Evolutionary conservation across 257 asterid genomes (phyloP).

Genomic region (Mitragyna speciosa): DNA sequence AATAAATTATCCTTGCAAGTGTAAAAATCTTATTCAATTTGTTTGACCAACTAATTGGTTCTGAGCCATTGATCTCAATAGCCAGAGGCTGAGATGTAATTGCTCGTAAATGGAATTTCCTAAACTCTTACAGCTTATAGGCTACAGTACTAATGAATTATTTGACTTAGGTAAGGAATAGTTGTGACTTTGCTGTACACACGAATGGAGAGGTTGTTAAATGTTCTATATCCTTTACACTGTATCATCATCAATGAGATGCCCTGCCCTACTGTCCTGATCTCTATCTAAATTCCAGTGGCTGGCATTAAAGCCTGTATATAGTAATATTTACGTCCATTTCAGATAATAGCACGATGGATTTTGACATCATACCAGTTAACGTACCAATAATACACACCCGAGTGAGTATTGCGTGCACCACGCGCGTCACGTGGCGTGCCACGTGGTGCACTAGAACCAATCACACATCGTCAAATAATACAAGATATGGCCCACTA

Average conservation of each 20-base stretch:
- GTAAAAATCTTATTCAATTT: background rate
- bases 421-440: too few relatives aligned
- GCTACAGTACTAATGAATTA: background rate
- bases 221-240: slow-evolving; percentile 8
- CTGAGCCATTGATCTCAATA: background rate
- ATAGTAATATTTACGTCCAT: slow-evolving; percentile 4
- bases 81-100: background rate
- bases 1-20: too few relatives aligned
- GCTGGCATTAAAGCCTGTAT: slow-evolving; percentile 18
- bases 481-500: too few relatives aligned
- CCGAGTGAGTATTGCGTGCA: too few relatives aligned
- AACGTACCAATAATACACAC: slow-evolving; percentile 10
- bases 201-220: slow-evolving; percentile 6
- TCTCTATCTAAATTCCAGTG: slow-evolving; percentile 5
- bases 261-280: slow-evolving; percentile 14
- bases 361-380: slow-evolving; percentile 18
- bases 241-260: slow-evolving; percentile 13
- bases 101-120: background rate
- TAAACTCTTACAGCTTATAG: background rate
- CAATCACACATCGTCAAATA: too few relatives aligned
- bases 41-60: background rate
- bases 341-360: slow-evolving; percentile 5
- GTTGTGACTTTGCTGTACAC: background rate
- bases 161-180: background rate
- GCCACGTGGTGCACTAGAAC: too few relatives aligned